Conservation (phyloP, 2,329 filamentous ascomycete genomes). For the Pestalotiopsis sp. region DNA sequence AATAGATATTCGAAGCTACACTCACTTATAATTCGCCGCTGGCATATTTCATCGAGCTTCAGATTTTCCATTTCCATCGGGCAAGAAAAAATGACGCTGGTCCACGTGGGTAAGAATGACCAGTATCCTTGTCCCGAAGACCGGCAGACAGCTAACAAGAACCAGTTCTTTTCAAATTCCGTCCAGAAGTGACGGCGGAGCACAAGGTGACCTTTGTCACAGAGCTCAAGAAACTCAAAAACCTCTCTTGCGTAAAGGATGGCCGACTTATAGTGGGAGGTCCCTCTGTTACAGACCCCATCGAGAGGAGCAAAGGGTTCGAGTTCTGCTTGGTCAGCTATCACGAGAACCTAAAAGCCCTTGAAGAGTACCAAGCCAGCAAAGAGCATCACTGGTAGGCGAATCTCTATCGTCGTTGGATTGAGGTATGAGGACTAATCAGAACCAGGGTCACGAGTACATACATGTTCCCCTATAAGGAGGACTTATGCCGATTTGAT, state of each 20-base stretch:
- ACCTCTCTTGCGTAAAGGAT: conserved; percentile 48
- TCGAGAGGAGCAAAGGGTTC: conserved; percentile 55
- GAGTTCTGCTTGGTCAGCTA: conserved; percentile 55
- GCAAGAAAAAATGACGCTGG: not conserved
- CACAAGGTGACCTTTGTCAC: conserved; percentile 47
- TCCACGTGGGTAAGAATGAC: not conserved
- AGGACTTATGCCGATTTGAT: conserved; percentile 56
- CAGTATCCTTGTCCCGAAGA: not conserved
- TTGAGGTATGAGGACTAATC: not conserved
- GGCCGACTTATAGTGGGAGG: conserved; percentile 54
- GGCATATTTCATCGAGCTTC: too few relatives aligned
- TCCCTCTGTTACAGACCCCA: conserved; percentile 53
- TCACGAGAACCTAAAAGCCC: conserved; percentile 45
- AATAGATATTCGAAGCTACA: not conserved
- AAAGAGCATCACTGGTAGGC: conserved; percentile 51
- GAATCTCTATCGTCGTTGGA: not conserved
- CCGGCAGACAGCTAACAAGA: not conserved
- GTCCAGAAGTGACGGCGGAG: conserved; percentile 38
- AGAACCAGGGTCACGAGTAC: conserved; percentile 48
- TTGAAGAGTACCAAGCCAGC: conserved; percentile 55
- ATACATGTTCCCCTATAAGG: conserved; percentile 54
- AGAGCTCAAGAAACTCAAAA: conserved; percentile 52
- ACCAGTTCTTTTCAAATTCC: conserved; percentile 54
- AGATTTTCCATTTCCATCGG: too few relatives aligned
- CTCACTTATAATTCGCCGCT: too few relatives aligned